Percentiles rank a stretch among this genome's conserved stretches.
These are phyloP conservation scores for Hymenoscyphus repandus DNA, from an alignment of 2,329 filamentous ascomycete genomes.

Conservation along the genomic window DNA sequence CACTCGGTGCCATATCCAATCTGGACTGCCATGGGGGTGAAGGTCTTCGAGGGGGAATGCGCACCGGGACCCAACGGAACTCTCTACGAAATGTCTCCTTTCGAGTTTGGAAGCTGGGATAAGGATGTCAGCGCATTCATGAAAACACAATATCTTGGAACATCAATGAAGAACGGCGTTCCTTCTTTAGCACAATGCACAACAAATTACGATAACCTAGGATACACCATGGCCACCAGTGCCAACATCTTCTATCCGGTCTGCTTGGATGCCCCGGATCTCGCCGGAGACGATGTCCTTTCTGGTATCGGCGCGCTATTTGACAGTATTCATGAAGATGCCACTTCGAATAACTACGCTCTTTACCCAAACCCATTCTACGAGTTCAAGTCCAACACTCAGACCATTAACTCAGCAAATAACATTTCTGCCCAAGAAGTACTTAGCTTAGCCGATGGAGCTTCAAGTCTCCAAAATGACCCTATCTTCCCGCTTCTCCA, in stretches of 20 bases:
- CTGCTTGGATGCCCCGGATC: conserved; percentile 11
- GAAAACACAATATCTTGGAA: conserved; percentile 54
- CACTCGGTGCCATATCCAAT: conserved; percentile 40
- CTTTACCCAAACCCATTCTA: conserved; percentile 59
- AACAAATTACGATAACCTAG: conserved; percentile 42
- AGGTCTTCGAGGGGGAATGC: conserved; percentile 35
- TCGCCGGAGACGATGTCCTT: conserved; percentile 14
- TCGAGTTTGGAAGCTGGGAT: conserved; percentile 62
- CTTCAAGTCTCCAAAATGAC: conserved; percentile 39
- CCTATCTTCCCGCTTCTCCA: conserved; percentile 45
- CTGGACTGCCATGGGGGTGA: conserved; percentile 37
- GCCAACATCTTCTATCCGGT: conserved; percentile 36
- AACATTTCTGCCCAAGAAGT: conserved; percentile 32
- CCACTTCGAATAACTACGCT: conserved; percentile 33
- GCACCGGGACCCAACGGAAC: conserved; percentile 44
- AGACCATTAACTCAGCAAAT: conserved; percentile 33
- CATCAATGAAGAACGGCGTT: conserved; percentile 47
- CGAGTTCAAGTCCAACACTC: conserved; percentile 35
- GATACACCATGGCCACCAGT: conserved; percentile 41
- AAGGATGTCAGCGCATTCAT: conserved; percentile 54
- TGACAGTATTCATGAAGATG: conserved; percentile 25
- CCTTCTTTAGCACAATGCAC: conserved; percentile 36
- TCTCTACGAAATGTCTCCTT: conserved; percentile 61
- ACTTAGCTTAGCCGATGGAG: conserved; percentile 42
- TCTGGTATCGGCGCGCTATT: conserved; percentile 30